Percentiles rank a stretch among this genome's conserved stretches.
Evolutionary conservation across 139 green algal genomes (phyloP).

Genomic region (Coccomyxa sp.): DNA sequence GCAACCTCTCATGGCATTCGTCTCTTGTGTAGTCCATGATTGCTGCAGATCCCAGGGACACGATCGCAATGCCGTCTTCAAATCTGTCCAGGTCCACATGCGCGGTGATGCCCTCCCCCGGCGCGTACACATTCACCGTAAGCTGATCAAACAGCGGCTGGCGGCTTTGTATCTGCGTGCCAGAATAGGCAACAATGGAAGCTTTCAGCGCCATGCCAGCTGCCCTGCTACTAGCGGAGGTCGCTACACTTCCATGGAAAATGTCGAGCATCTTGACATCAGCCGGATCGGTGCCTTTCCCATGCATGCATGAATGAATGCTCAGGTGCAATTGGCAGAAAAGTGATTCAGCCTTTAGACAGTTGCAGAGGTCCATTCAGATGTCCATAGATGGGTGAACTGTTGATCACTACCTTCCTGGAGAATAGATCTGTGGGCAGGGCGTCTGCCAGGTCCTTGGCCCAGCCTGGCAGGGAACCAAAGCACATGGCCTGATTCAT

Average conservation of each 20-base stretch:
- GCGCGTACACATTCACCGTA: constrained; percentile 12
- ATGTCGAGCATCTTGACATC: no score
- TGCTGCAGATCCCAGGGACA: constrained; percentile 4
- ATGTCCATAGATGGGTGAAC: no score
- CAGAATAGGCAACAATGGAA: no score
- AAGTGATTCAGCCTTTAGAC: no score
- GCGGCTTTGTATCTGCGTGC: background rate
- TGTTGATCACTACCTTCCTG: no score
- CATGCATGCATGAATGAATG: background rate
- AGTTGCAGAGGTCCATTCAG: no score
- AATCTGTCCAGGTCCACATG: constrained; percentile 16
- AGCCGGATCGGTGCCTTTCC: no score
- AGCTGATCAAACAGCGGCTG: constrained; percentile 15
- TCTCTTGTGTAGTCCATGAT: constrained; percentile 2
- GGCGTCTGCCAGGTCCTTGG: background rate
- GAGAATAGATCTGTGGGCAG: no score
- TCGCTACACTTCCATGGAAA: background rate
- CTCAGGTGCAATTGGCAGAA: no score
- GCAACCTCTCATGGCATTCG: background rate
- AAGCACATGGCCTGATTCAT: constrained; percentile 18
- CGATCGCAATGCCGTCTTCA: constrained; percentile 17
- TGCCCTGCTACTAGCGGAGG: background rate
- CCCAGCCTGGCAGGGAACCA: constrained; percentile 9
- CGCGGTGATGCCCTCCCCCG: constrained; percentile 11
- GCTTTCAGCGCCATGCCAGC: no score